Percentiles rank a stretch among this genome's conserved stretches.
Evolutionary conservation across 2,329 filamentous ascomycete species (phyloP).

Genomic region (Penicillium sp.): DNA sequence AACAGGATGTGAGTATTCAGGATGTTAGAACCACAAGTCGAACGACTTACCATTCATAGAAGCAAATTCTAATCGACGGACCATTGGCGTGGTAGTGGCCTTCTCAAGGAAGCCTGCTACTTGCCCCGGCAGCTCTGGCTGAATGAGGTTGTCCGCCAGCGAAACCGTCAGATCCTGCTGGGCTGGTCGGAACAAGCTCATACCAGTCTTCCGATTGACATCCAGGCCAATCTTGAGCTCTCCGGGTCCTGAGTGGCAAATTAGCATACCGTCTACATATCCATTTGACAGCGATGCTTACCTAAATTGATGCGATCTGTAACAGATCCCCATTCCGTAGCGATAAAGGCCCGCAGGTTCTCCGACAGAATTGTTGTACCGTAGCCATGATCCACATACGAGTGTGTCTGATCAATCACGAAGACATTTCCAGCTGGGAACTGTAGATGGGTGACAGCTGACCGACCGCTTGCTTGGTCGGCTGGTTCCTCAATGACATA

Average conservation of each 20-base stretch:
- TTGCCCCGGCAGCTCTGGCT: conserved; percentile 62
- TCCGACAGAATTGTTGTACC: conserved; percentile 74
- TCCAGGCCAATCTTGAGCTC: conserved; percentile 69
- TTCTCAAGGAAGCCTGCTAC: conserved; percentile 64
- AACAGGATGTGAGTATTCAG: conserved; percentile 21
- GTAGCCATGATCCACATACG: conserved; percentile 55
- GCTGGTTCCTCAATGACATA: conserved; percentile 60
- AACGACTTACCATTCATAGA: conserved; percentile 46
- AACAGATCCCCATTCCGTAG: conserved; percentile 73
- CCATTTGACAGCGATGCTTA: conserved; percentile 28
- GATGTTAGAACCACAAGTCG: not conserved
- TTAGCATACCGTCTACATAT: conserved; percentile 12
- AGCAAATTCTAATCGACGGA: conserved; percentile 71
- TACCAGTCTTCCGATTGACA: conserved; percentile 59
- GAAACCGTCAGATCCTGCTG: conserved; percentile 78
- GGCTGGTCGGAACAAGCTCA: conserved; percentile 69
- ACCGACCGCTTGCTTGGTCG: conserved; percentile 31
- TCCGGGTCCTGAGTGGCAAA: conserved; percentile 55
- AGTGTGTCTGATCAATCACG: conserved; percentile 70
- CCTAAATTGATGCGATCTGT: conserved; percentile 80
- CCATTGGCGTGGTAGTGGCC: conserved; percentile 60
- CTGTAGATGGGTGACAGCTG: conserved; percentile 34
- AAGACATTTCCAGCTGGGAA: conserved; percentile 40
- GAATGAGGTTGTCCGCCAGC: conserved; percentile 66
- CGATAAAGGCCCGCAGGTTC: conserved; percentile 70